Base-by-base conservation (phyloP, 257 asterid genomes). In the Petunia secreta region DNA sequence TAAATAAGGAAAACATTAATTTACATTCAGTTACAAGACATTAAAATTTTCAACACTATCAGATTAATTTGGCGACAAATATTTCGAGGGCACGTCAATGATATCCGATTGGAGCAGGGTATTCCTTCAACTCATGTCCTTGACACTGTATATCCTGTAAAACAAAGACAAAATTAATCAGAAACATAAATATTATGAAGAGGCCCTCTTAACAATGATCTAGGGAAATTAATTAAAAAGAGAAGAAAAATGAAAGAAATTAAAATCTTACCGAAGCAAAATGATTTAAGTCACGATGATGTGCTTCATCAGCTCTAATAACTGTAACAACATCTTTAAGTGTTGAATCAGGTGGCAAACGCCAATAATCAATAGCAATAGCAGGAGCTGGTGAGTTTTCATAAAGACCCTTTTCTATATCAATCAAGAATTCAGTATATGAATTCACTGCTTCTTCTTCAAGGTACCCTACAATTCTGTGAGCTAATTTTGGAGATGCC, bases 211-310 rank as follows among this genome's bases (percentile, higher is more conserved):
- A 11, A 10, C 9, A 53, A 53, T 53, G 9, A 53, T 2, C 9
- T 9, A 8, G 13, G 58, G 13, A 10, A 8, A 55, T 52, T 52
- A 52, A 52, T 8, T 25, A 8, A 52, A 7, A 9, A 52, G 2
- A 7, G 1, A 52, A 52, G 3, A 1, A 8, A 55, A 55, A 13
- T 54, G 13, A 64, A 75, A 37, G 37, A 2, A 37, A 14, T 1
- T 69, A 4, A 13, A 14, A 1, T n/a, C 78, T 41, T 85, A 91
- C 98, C 77, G 98, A 92, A 74, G 98, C 98, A 82, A 87, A 92
- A 85, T 94, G 98, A 73, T 94, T 94, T 74, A 94, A 93, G 81
- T 94, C 98, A 1, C 97, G 97, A 85, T 94, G 98, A 79, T 94
- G 97, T 74, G 98, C 98, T 87, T 94, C 98, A 13, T 94, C 98